Conservation (phyloP, 306 rosid species). For the Rosa rugosa region DNA sequence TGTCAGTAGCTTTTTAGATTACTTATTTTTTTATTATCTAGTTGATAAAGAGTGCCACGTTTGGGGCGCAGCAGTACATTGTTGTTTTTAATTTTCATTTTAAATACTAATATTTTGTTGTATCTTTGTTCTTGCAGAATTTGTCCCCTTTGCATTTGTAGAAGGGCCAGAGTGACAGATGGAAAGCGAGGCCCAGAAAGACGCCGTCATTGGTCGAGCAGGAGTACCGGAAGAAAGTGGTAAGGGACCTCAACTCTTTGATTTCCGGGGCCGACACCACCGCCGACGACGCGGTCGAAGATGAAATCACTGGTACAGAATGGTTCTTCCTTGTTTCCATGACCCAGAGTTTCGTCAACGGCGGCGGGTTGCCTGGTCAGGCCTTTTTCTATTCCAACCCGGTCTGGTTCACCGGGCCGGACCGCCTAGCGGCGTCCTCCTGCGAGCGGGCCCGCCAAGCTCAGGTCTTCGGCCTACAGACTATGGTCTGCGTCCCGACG, state of each 20-base stretch:
- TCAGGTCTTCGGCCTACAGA: slow-evolving; percentile 59
- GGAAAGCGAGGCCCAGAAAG: slow-evolving; percentile 34
- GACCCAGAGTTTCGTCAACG: slow-evolving; percentile 80
- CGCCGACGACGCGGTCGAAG: slow-evolving; percentile 62
- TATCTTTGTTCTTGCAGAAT: too few relatives aligned
- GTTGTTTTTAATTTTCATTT: too few relatives aligned
- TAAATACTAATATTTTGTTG: too few relatives aligned
- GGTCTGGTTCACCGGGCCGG: slow-evolving; percentile 66
- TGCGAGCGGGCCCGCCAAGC: slow-evolving; percentile 85
- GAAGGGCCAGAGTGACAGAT: slow-evolving; percentile 73
- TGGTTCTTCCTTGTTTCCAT: slow-evolving; percentile 93
- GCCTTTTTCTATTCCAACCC: slow-evolving; percentile 59
- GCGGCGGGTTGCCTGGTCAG: slow-evolving; percentile 66
- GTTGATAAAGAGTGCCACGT: too few relatives aligned
- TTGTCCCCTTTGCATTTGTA: too few relatives aligned
- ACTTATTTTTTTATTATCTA: too few relatives aligned
- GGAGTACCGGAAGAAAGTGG: slow-evolving; percentile 75
- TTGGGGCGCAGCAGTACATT: too few relatives aligned
- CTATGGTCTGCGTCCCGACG: slow-evolving; percentile 71
- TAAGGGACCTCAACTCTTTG: slow-evolving; percentile 76
- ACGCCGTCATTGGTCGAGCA: slow-evolving; percentile 55
- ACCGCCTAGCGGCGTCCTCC: slow-evolving; percentile 38
- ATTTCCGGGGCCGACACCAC: slow-evolving; percentile 63
- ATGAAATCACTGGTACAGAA: slow-evolving; percentile 82
- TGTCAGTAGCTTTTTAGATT: too few relatives aligned